These are phyloP conservation scores for Lolium multiflorum DNA, from an alignment of 176 grass and related monocot species.

Conservation along the genomic window DNA sequence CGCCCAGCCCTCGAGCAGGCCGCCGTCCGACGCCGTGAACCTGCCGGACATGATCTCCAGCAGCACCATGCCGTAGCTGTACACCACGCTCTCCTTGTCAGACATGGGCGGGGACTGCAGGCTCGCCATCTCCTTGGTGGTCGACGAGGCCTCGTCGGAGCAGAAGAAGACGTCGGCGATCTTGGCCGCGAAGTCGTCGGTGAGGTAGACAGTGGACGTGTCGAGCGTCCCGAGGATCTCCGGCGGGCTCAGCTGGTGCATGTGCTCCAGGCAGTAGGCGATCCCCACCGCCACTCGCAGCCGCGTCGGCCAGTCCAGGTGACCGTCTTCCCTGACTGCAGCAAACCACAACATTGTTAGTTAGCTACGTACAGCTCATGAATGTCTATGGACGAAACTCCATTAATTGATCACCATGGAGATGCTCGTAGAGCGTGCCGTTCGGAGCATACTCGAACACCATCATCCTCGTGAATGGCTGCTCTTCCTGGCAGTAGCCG, in stretches of 20 bases:
- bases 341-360: background rate
- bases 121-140: background rate
- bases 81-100: constrained; percentile 61
- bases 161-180: constrained; percentile 82
- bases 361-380: background rate
- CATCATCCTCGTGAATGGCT: constrained; percentile 97
- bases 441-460: constrained; percentile 95
- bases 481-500: constrained; percentile 83
- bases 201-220: constrained; percentile 77
- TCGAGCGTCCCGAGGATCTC: constrained; percentile 63
- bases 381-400: background rate
- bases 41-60: constrained; percentile 78
- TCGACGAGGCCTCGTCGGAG: constrained; percentile 12
- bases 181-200: constrained; percentile 89
- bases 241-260: constrained; percentile 77
- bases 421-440: constrained; percentile 90
- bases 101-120: constrained; percentile 13
- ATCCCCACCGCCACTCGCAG: constrained; percentile 74
- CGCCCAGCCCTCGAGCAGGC: constrained; percentile 65
- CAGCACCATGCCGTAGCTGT: constrained; percentile 87
- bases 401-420: constrained; percentile 59
- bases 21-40: constrained; percentile 61
- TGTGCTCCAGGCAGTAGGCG: constrained; percentile 92
- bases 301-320: constrained; percentile 75
- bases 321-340: constrained; percentile 76